Conservation (phyloP, 352 stramenopile genomes). For the Pythium vanterpoolii region DNA sequence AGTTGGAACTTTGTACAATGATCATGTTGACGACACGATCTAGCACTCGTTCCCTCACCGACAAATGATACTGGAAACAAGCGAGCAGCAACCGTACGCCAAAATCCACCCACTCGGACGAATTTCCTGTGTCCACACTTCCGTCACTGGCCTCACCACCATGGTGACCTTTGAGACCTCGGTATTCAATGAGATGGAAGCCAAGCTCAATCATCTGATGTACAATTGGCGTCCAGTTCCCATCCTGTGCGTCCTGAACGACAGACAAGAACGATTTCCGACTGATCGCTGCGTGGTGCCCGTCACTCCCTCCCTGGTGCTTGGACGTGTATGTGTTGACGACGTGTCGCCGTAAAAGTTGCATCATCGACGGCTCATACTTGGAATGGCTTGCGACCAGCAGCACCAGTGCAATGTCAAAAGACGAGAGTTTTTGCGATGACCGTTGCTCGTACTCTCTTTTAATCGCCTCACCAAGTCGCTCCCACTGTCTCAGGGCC, state of each 20-base stretch:
- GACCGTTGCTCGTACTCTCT: constrained; percentile 33
- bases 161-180: constrained; percentile 22
- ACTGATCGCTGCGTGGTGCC: background rate
- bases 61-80: constrained; percentile 41
- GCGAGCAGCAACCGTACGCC: constrained; percentile 41
- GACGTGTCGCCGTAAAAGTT: constrained; percentile 28
- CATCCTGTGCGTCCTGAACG: constrained; percentile 28
- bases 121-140: background rate
- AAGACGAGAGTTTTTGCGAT: constrained; percentile 29
- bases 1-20: constrained; percentile 33
- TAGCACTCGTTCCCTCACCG: constrained; percentile 31
- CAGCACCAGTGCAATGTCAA: constrained; percentile 44
- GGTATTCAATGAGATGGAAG: constrained; percentile 32
- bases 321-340: constrained; percentile 24
- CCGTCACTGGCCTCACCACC: background rate
- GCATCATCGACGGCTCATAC: constrained; percentile 24
- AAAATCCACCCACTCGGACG: constrained; percentile 32
- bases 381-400: constrained; percentile 36
- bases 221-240: constrained; percentile 31
- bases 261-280: constrained; percentile 28
- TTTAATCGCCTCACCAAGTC: constrained; percentile 35
- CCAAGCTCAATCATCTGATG: constrained; percentile 33
- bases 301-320: background rate
- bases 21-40: constrained; percentile 45
- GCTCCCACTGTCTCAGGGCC: constrained; percentile 41